Conservation (phyloP, 2,329 filamentous ascomycete genomes). For the Sporothrix dimorphospora region DNA sequence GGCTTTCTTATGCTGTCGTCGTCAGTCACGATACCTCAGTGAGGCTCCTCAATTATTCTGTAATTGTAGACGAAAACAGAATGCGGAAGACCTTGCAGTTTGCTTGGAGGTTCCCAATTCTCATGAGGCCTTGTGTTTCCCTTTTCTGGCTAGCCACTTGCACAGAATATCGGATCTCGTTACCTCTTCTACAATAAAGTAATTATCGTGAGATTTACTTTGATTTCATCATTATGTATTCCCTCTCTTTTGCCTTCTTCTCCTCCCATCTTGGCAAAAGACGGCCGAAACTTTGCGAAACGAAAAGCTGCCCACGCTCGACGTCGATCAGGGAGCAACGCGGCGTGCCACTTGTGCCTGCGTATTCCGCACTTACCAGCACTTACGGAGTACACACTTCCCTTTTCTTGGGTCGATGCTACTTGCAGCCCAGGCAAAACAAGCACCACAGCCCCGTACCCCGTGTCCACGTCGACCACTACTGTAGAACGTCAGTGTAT, state of each 20-base stretch:
- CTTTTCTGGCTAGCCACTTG: too few relatives aligned
- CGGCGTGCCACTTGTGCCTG: neutral
- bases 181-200: too few relatives aligned
- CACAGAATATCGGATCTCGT: too few relatives aligned
- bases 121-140: too few relatives aligned
- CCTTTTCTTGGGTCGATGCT: neutral
- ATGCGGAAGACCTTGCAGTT: too few relatives aligned
- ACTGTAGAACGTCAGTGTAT: neutral
- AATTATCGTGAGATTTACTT: neutral
- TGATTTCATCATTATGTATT: neutral
- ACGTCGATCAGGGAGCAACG: conserved; percentile 38
- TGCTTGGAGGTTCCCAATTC: too few relatives aligned
- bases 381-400: conserved; percentile 9
- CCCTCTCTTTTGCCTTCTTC: neutral
- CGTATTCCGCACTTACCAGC: neutral
- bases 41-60: neutral
- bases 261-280: conserved; percentile 25
- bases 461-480: neutral
- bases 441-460: conserved; percentile 12
- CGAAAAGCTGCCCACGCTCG: conserved; percentile 34
- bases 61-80: neutral
- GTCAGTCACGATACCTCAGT: neutral
- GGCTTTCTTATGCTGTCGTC: neutral
- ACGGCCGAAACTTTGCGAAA: conserved; percentile 39
- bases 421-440: conserved; percentile 21